phyloP scores from a whole-genome alignment of 2,329 filamentous ascomycete species.

The Monilinia fructigena region DNA sequence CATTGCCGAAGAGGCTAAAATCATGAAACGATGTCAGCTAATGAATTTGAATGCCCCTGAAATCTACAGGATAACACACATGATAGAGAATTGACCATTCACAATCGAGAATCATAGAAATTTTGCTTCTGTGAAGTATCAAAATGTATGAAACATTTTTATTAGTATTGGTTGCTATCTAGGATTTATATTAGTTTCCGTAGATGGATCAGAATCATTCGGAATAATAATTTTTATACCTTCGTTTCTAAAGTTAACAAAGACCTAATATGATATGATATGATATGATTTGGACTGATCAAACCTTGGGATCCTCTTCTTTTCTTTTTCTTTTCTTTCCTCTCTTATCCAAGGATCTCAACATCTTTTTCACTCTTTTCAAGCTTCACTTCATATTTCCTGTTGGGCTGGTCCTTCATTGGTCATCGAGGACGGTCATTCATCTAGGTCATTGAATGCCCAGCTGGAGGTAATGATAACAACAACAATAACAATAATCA shows the following conservation, averaged over 20 bases:
- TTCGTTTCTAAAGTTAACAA: neutral
- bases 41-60: neutral
- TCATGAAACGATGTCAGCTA: neutral
- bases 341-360: too few relatives aligned
- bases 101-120: too few relatives aligned
- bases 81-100: too few relatives aligned
- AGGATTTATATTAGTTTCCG: too few relatives aligned
- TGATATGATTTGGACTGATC: neutral
- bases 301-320: too few relatives aligned
- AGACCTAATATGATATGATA: neutral
- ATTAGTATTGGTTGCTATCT: too few relatives aligned
- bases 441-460: neutral
- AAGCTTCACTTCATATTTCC: slow-evolving; percentile 7
- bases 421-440: neutral
- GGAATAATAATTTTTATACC: too few relatives aligned
- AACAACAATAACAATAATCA: neutral
- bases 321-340: too few relatives aligned
- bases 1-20: neutral
- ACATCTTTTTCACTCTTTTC: neutral
- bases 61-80: neutral
- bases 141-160: too few relatives aligned
- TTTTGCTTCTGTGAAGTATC: too few relatives aligned
- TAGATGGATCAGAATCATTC: too few relatives aligned
- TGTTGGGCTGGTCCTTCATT: slow-evolving; percentile 5
- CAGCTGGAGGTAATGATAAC: too few relatives aligned